Conservation (phyloP, 164 flowering plant species). For the grape (Vitis vinifera) region ASM3070453v1 NC_081812.1:14606501-14607000, state of each 20-base stretch:
- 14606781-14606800: not conserved
- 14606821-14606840: not conserved
- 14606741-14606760: not conserved
- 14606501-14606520: slow-evolving; percentile 58
- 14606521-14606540: slow-evolving; percentile 81
- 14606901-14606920: not conserved
- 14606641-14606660: slow-evolving; percentile 66
- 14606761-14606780: not conserved
- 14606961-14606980: too few species aligned
- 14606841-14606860: not conserved
- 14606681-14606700: not conserved
- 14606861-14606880: slow-evolving; percentile 1
- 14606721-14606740: not conserved
- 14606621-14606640: slow-evolving; percentile 66
- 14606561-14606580: slow-evolving; percentile 93
- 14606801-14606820: not conserved
- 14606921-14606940: not conserved
- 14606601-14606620: slow-evolving; percentile 87
- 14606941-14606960: too few species aligned
- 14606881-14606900: not conserved
- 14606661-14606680: slow-evolving; percentile 26
- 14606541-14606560: slow-evolving; percentile 83
- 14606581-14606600: slow-evolving; percentile 89
- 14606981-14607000: too few species aligned
- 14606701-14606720: not conserved